Base-by-base conservation (phyloP, 306 rosid species). In the Lathyrus tuberosus region DNA sequence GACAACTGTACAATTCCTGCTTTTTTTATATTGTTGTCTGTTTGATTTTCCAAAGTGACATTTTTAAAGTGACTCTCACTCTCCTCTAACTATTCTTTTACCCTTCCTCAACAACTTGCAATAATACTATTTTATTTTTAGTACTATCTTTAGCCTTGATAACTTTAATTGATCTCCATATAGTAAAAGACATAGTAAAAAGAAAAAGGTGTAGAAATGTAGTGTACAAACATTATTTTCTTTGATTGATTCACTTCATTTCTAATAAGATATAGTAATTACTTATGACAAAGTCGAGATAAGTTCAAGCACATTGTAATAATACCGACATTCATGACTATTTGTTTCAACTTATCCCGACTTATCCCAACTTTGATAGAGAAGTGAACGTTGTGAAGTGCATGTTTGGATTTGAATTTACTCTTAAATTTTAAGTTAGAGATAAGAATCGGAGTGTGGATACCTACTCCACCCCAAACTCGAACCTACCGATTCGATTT, bases 1-100 rank as follows among this genome's bases (percentile, higher is more conserved):
- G 14, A 62, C 48, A 72, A 67, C 68, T 51, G 71, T 67, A 75
- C 30, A 2, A 59, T 51, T 18, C 7, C 24, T 26, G 3, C 62
- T 35, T 47, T 47, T 35, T 59, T 54, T 35, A 46, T 35, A 16
- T 66, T 5, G 16, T 46, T 74, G 44, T 22, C 49, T 59, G 46
- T 79, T 79, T 69, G 48, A 12, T 67, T 62, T 49, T 17, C 8
- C 46, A 70, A 30, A 65, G 63, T 38, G 65, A 68, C 56, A 73
- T 61, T 53, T 52, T 52, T 6, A 63, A 52, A 64, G 65, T 73
- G 2, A 63, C 31, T 40, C 7, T 20, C 3, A 4, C 10, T 20
- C 3, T 17, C 14, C 6, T 20, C 30, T 18, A 71, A 40, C 37
- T 72, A 4, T 31, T 67, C 42, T 67, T 24, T 76, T 54, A 56